Base-by-base conservation (phyloP, 2,329 filamentous ascomycete species). In the Trichophyton schoenleinii region DNA sequence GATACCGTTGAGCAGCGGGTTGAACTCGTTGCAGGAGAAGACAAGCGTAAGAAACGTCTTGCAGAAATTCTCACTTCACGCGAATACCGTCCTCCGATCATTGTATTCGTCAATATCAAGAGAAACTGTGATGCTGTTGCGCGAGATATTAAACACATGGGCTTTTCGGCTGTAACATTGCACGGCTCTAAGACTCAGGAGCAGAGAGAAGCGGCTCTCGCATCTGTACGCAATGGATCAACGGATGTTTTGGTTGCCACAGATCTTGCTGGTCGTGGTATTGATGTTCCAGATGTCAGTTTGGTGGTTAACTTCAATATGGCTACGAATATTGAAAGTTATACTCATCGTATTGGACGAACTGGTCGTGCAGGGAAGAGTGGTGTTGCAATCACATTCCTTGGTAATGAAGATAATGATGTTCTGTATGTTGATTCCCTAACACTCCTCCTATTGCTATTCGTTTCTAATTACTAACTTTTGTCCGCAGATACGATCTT, bases 21-120 rank as follows among this genome's bases (percentile, higher is more conserved):
- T 64, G 94, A 99, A 74, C 89, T 96, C 70, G 79, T 97, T 18
- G 74, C 85, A 0, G 89, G 91, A 68, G 94, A 99, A 78, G 94
- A 99, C 74, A 94, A 92, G 74, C 86, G 91, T 70, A 97, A 99
- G 85, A 95, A 95, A 77, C 87, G 94, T 2, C 85, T 99, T n/a
- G 83, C 86, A 67, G 90, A 97, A 69, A 94, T 99, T 63, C 84
- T 99, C 44, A 79, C 82, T 57, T 91, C 87, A 1, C 81, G 86
- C 67, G 87, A 91, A 66, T 97, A 91, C 75, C 80, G 83, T 6
- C 84, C 92, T 7, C 94, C 94, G 15, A 95, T 99, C 73, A 99
- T 99, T 68, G 91, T 99, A 65, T 99, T 99, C 73, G 94, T 99
- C 83, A 99, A 99, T 75, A 96, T 97, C 84, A 97, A 97, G 78